Conservation (phyloP, 441 rosid genomes). For the Metrosideros polymorpha region DNA sequence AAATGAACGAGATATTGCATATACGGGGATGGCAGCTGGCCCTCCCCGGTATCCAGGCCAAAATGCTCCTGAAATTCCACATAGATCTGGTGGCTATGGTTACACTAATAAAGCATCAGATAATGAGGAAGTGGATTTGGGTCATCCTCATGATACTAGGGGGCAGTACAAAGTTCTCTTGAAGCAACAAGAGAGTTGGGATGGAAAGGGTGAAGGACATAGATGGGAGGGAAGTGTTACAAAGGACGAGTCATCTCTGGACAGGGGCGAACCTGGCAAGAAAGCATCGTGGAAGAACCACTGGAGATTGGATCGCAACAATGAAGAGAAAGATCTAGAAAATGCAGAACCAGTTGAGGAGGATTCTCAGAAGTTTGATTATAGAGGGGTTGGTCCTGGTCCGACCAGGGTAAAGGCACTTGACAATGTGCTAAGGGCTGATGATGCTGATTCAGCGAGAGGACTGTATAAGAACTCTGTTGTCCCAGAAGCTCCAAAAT, state of each 20-base stretch:
- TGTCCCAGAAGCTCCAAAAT: constrained; percentile 13
- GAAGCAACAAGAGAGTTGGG: constrained; percentile 65
- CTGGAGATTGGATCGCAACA: constrained; percentile 29
- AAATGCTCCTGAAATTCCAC: constrained; percentile 47
- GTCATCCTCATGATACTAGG: constrained; percentile 43
- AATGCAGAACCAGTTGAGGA: constrained; percentile 19
- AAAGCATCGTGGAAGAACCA: constrained; percentile 38
- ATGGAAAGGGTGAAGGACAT: constrained; percentile 38
- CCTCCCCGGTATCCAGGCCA: constrained; percentile 52
- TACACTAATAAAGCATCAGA: constrained; percentile 26
- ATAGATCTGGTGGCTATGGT: constrained; percentile 56
- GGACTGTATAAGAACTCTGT: constrained; percentile 12
- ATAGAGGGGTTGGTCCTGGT: constrained; percentile 16
- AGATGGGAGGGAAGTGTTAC: constrained; percentile 32
- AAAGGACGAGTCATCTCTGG: constrained; percentile 20
- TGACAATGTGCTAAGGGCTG: constrained; percentile 23
- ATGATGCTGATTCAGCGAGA: constrained; percentile 24
- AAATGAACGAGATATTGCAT: constrained; percentile 65
- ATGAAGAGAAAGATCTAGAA: constrained; percentile 22
- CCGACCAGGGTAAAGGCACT: constrained; percentile 25
- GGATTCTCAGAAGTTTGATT: constrained; percentile 20
- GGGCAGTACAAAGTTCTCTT: constrained; percentile 68
- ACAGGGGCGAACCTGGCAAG: constrained; percentile 28
- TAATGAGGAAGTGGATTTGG: constrained; percentile 45
- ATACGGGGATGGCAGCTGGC: constrained; percentile 69